Evolutionary conservation across 306 rosid species (phyloP), one percentile per base, ranked within the genome.

Genomic region (Lathyrus sativus): DNA sequence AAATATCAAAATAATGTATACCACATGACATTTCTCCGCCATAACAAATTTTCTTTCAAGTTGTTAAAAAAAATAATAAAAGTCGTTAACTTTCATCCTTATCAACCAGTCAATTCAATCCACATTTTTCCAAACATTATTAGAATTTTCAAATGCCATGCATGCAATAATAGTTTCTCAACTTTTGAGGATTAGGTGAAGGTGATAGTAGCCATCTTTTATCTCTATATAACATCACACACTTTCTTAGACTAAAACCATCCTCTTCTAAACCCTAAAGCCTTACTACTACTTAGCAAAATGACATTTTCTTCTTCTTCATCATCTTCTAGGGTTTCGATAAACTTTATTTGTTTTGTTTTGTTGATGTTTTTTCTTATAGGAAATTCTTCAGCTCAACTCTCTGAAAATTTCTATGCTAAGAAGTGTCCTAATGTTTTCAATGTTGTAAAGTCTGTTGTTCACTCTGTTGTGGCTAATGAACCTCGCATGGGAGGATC

Each of bases 401-500:
- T 91, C 55, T 85, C 84, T 3, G 63, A 54, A 6, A 56, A 65
- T 6, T 89, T 84, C 72, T 91, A 91, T 45, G 62, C 62, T 1
- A 72, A 71, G 31, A 77, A 51, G 14, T 92, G 98, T 51, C 98
- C 96, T 1, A 82, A 83, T 0, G 75, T 83, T 57, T 79, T 77
- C 5, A 10, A 19, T 5, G 29, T 74, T 0, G 79, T 85, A 0
- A 64, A 73, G 41, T 74, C 83, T 0, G 87, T 81, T 8, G 89
- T 92, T 51, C 66, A 55, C 18, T 72, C 87, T 2, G 95, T 90
- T 0, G 62, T 92, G 0, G 62, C 85, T 5, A 84, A 74, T 48
- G 88, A 87, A 49, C 70, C 62, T 15, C 95, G 96, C 45, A 79
- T 84, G 44, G 98, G 92, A 39, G 98, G 82, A 22, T 89, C 96